phyloP scores from a whole-genome alignment of 2,329 filamentous ascomycete species.

The Aspergillus udagawae region DNA sequence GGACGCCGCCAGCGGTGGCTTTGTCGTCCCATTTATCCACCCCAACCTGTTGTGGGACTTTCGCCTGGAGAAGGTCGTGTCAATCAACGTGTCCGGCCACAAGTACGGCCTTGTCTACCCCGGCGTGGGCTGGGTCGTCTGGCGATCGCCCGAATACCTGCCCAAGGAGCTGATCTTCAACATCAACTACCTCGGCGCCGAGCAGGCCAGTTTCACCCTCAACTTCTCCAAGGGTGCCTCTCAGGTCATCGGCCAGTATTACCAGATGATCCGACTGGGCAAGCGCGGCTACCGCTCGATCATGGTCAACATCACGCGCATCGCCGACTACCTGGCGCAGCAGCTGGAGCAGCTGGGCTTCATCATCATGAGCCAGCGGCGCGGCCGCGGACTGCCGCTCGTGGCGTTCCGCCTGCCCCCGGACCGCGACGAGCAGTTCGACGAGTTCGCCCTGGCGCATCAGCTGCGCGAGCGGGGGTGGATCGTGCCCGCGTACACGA shows the following conservation, averaged over 20 bases:
- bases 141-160: conserved; percentile 76
- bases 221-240: conserved; percentile 96
- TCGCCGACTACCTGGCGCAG: conserved; percentile 77
- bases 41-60: conserved; percentile 90
- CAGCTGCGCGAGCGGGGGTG: conserved; percentile 82
- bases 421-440: conserved; percentile 54
- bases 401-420: conserved; percentile 79
- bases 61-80: conserved; percentile 79
- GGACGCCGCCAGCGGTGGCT: conserved; percentile 86
- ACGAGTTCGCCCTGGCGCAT: conserved; percentile 77
- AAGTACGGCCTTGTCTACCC: conserved; percentile 81
- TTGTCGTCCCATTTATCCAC: conserved; percentile 86
- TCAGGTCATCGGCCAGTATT: conserved; percentile 95
- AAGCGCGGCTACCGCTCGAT: conserved; percentile 89
- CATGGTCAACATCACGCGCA: conserved; percentile 90
- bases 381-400: conserved; percentile 76
- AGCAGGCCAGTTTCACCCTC: conserved; percentile 91
- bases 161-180: conserved; percentile 95
- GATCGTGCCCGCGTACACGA: conserved; percentile 95
- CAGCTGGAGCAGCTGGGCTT: conserved; percentile 73
- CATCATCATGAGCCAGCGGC: conserved; percentile 78
- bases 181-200: conserved; percentile 96
- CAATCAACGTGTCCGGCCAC: conserved; percentile 92
- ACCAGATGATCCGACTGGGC: conserved; percentile 91
- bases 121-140: conserved; percentile 90